Base-by-base conservation (phyloP, 371 early-diverging fungal species). In the Mortierella sp. region DNA sequence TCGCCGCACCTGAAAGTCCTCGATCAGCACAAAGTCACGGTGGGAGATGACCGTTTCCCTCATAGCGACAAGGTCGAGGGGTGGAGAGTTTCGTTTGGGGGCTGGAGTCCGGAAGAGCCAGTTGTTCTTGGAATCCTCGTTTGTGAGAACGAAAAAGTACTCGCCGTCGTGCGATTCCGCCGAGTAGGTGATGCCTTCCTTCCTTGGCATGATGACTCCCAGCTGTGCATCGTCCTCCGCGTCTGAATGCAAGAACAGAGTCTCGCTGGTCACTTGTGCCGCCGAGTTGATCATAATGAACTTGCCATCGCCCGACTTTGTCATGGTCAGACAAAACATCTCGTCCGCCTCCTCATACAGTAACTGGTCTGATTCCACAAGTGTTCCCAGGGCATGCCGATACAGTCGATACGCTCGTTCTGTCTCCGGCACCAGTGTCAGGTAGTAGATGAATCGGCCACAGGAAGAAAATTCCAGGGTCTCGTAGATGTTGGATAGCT, bases 211-310 rank as follows among this genome's bases (percentile, higher is more conserved):
- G 67, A 93, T 87, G 69, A 91, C 84, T 10, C 75, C 71, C 2
- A 61, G 51, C 74, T 83, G 40, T 54, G 46, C n/a, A 55, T 79
- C 61, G 43, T 82, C 70, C 34, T 82, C 79, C 0, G 78, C 78
- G 59, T 85, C 77, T 16, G 91, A 71, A 28, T 90, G 86, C 19
- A 93, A 76, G 76, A 81, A 90, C n/a, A 90, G 57, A 0, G 90
- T 91, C 78, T 93, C 93, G 43, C 91, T 90, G 10, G 93, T 92
- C 44, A 92, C 84, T 72, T 92, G 92, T 0, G 91, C 92, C 14
- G 88, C 72, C 24, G 90, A 74, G 70, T 89, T 88, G 69, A 93
- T 76, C 44, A 93, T 71, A 54, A 93, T 86, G 80, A 88, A 92
- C 70, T 84, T 80, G 46, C 88, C 88, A 51, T 90, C 86, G 69